Conservation (phyloP, 2,329 filamentous ascomycete genomes). For the Neurospora sp. region DNA sequence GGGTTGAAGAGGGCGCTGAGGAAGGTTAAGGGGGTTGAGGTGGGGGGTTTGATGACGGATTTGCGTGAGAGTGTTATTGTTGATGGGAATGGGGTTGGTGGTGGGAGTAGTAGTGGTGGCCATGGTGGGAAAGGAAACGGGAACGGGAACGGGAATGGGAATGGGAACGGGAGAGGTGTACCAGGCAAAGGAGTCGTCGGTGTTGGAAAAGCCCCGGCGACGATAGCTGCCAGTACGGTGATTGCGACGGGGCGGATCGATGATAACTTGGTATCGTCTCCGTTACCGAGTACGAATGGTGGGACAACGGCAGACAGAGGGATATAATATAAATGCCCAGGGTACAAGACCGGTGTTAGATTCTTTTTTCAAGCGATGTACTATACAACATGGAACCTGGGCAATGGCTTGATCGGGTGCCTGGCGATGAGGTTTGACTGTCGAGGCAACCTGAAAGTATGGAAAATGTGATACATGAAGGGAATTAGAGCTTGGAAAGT, state of each 20-base stretch:
- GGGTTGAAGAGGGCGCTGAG: conserved; percentile 72
- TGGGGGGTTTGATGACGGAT: not conserved
- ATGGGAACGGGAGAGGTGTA: not conserved
- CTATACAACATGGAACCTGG: too few species aligned
- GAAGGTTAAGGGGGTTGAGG: conserved; percentile 32
- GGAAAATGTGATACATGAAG: too few species aligned
- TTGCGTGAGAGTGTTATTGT: not conserved
- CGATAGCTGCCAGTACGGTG: not conserved
- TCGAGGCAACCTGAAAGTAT: too few species aligned
- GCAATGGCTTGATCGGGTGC: too few species aligned
- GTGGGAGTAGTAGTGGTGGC: not conserved
- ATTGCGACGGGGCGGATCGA: not conserved
- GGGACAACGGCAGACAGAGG: not conserved
- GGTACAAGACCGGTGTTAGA: too few species aligned
- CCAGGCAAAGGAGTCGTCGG: not conserved
- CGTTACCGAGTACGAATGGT: not conserved
- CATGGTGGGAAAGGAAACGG: not conserved
- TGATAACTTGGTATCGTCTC: not conserved
- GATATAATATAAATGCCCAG: too few species aligned
- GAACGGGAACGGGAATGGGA: not conserved
- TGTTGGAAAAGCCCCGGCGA: not conserved
- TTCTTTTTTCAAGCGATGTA: too few species aligned
- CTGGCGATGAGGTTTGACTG: too few species aligned
- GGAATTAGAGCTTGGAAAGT: too few species aligned
- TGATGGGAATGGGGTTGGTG: not conserved